Conservation (phyloP, 2,329 filamentous ascomycete genomes). For the Diplodia mutila region DNA sequence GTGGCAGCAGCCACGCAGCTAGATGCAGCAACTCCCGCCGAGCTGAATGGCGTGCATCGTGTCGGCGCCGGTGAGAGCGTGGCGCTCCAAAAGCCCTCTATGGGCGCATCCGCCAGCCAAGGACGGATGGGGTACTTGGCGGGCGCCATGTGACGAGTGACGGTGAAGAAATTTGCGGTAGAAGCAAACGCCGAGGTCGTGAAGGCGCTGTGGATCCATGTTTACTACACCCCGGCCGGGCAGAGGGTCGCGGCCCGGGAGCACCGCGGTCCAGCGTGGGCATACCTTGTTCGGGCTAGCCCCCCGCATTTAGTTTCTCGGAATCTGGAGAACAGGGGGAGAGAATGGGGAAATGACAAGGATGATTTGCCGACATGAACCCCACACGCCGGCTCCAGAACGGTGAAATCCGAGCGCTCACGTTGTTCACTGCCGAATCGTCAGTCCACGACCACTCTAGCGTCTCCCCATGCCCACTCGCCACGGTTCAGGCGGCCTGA, state of each 20-base stretch:
- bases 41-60: slow-evolving; percentile 6
- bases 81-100: not conserved
- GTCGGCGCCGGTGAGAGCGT: not conserved
- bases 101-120: slow-evolving; percentile 13
- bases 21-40: not conserved
- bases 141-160: slow-evolving; percentile 12
- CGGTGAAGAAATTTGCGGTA: slow-evolving; percentile 11
- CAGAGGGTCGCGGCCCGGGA: slow-evolving; percentile 1
- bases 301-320: slow-evolving; percentile 13
- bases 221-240: not conserved
- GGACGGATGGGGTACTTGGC: not conserved
- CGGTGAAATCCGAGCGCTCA: slow-evolving; percentile 17
- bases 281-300: not conserved
- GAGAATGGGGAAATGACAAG: not conserved
- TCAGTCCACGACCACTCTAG: slow-evolving; percentile 5
- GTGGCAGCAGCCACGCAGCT: not conserved
- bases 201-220: slow-evolving; percentile 6
- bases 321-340: slow-evolving; percentile 18
- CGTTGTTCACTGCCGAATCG: slow-evolving; percentile 11
- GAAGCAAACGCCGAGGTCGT: not conserved
- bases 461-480: not conserved
- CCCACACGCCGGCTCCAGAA: not conserved
- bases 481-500: not conserved
- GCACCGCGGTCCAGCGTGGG: not conserved
- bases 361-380: slow-evolving; percentile 2